These are phyloP conservation scores for Ricinus communis DNA, from an alignment of 345 rosid genomes.

Conservation along the genomic window DNA sequence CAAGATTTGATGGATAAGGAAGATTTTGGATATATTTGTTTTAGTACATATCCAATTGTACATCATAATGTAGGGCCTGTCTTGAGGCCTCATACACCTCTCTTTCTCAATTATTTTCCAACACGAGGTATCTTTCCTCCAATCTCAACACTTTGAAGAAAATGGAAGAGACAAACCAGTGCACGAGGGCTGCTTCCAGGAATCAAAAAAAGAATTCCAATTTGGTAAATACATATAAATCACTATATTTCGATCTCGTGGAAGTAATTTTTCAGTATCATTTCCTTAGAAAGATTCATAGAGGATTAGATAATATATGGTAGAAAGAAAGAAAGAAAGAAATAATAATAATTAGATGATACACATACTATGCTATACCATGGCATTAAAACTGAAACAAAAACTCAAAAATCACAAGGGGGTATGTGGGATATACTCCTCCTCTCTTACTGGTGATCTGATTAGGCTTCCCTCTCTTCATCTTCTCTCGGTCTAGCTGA, in stretches of 20 bases:
- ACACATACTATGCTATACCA: slow-evolving; percentile 51
- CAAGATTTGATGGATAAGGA: background rate
- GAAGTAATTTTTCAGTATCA: slow-evolving; percentile 22
- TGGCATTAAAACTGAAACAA: slow-evolving; percentile 31
- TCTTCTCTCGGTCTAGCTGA: slow-evolving; percentile 63
- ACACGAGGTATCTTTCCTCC: background rate
- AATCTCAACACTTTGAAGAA: background rate
- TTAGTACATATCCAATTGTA: background rate
- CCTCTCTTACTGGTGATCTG: slow-evolving; percentile 17
- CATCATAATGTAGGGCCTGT: slow-evolving; percentile 1
- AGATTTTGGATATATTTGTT: slow-evolving; percentile 7
- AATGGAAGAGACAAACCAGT: slow-evolving; percentile 7
- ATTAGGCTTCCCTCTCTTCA: slow-evolving; percentile 47
- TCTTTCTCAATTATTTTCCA: slow-evolving; percentile 24
- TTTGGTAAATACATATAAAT: slow-evolving; percentile 1
- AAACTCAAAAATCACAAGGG: slow-evolving; percentile 40
- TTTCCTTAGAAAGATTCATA: slow-evolving; percentile 39
- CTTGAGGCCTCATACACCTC: background rate
- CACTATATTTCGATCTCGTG: slow-evolving; percentile 10
- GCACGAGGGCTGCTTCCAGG: slow-evolving; percentile 13
- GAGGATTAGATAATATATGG: slow-evolving; percentile 26
- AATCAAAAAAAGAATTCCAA: background rate
- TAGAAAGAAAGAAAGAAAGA: slow-evolving; percentile 19
- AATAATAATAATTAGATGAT: slow-evolving; percentile 33
- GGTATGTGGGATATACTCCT: slow-evolving; percentile 28